Conservation (phyloP, 768 basidiomycete genomes). For the Rhizopogon sp. region DNA sequence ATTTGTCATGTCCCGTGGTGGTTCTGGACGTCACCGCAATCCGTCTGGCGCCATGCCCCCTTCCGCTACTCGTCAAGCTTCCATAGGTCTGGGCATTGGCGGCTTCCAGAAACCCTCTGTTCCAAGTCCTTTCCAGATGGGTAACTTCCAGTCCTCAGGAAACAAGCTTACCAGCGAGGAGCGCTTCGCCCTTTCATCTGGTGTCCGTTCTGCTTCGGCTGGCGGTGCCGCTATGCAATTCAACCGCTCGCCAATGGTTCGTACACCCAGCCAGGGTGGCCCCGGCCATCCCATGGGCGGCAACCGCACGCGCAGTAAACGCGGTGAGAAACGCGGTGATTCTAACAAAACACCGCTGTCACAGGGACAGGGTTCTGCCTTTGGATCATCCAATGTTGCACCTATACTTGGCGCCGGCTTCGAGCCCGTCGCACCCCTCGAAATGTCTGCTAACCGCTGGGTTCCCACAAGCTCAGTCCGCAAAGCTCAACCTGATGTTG, state of each 20-base stretch:
- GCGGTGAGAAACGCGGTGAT: constrained; percentile 75
- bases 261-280: constrained; percentile 65
- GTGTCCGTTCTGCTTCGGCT: constrained; percentile 50
- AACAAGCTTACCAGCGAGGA: constrained; percentile 61
- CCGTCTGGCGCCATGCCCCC: constrained; percentile 38
- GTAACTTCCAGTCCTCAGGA: constrained; percentile 53
- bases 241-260: constrained; percentile 58
- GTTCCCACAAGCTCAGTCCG: constrained; percentile 44
- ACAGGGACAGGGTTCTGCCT: constrained; percentile 34
- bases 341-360: constrained; percentile 37
- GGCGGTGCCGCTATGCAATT: constrained; percentile 44
- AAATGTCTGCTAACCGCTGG: constrained; percentile 83
- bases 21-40: constrained; percentile 58
- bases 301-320: constrained; percentile 72
- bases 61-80: constrained; percentile 37
- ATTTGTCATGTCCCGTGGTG: constrained; percentile 35
- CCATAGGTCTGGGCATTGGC: constrained; percentile 44
- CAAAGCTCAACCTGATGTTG: constrained; percentile 41
- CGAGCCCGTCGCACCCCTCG: constrained; percentile 77
- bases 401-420: constrained; percentile 27
- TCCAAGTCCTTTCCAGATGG: constrained; percentile 48
- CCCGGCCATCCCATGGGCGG: constrained; percentile 45
- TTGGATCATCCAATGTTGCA: constrained; percentile 23
- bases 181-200: constrained; percentile 45
- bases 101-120: constrained; percentile 26